Base-by-base conservation (phyloP, 192 early-diverging fungal species). In the Blastocladiella britannica region DNA sequence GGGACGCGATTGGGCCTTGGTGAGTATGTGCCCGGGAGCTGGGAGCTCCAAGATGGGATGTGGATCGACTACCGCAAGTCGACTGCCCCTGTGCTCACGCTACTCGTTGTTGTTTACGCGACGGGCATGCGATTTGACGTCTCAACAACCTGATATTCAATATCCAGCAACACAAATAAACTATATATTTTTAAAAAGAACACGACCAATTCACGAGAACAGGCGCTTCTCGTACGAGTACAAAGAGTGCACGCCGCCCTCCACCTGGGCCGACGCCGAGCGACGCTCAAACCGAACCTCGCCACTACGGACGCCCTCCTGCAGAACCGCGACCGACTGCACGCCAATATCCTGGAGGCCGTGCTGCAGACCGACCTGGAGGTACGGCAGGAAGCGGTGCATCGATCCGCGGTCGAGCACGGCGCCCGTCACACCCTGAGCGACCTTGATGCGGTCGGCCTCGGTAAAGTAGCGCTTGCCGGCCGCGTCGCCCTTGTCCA, bases 391-490 rank as follows among this genome's bases (percentile, higher is more conserved):
- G 62, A 91, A 97, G 72, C 86, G 89, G 75, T 88, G 85, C 58
- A 93, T 85, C 29, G 79, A 85, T 28, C 94, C 94, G 80, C 93
- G 93, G 70, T 97, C 94, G 31, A 97, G 76, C n/a, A 97, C 94
- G 12, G 86, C 82, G 24, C 94, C 94, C 26, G 88, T 80, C 12
- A 97, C 94, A 64, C 94, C 94, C 76, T 97, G 94, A 5, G 94
- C 94, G 25, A 97, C 94, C 77, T 97, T 97, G 72, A 97, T 83
- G 58, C 75, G 78, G 78, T 94, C 94, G n/a, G 80, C 83, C 70
- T 97, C 94, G 51, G 84, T 87, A 68, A 89, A 97, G 72, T 97
- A 97, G 54, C 94, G 87, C 27, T 82, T 82, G 22, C 82, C 83
- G 26, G 73, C 74, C 15, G 74, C 74, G 54, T 80, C 79, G 18